Percentiles rank a stretch among this genome's conserved stretches.
These are phyloP conservation scores for Pyrus bretschneideri DNA, from an alignment of 306 rosid species.

Conservation along the genomic window DNA sequence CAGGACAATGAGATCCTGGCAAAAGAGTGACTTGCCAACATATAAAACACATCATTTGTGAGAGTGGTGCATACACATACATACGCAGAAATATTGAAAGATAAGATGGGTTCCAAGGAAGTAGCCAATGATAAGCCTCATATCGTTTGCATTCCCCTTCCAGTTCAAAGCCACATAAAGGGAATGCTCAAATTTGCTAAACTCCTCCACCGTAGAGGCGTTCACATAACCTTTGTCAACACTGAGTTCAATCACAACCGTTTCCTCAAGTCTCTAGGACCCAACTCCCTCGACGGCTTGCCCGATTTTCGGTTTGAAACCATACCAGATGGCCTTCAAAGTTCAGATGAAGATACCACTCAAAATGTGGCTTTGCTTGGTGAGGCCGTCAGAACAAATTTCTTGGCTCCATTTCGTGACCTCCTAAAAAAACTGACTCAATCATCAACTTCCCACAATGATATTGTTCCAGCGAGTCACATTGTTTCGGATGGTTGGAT, in stretches of 20 bases:
- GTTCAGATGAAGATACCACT: background rate
- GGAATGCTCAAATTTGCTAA: constrained; percentile 8
- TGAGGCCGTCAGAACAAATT: background rate
- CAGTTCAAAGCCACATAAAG: constrained; percentile 12
- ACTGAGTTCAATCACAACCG: constrained; percentile 7
- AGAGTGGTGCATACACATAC: too few relatives aligned
- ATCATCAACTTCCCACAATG: background rate
- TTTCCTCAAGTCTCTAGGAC: background rate
- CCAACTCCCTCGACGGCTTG: background rate
- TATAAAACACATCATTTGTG: too few relatives aligned
- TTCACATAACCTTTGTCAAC: constrained; percentile 14
- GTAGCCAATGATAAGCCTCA: background rate
- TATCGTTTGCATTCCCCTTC: constrained; percentile 1
- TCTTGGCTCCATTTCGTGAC: background rate
- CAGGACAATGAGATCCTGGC: too few relatives aligned
- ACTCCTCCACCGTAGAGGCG: constrained; percentile 5
- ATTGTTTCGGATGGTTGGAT: background rate
- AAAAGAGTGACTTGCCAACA: too few relatives aligned
- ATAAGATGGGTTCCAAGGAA: background rate
- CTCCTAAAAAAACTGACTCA: background rate
- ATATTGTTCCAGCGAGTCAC: background rate
- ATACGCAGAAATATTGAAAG: background rate
- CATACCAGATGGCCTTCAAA: constrained; percentile 7
- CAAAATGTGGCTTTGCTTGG: background rate
- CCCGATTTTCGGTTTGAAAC: constrained; percentile 5